phyloP scores from a whole-genome alignment of 495 filamentous ascomycete species.

The Chaetomium fimeti region DNA sequence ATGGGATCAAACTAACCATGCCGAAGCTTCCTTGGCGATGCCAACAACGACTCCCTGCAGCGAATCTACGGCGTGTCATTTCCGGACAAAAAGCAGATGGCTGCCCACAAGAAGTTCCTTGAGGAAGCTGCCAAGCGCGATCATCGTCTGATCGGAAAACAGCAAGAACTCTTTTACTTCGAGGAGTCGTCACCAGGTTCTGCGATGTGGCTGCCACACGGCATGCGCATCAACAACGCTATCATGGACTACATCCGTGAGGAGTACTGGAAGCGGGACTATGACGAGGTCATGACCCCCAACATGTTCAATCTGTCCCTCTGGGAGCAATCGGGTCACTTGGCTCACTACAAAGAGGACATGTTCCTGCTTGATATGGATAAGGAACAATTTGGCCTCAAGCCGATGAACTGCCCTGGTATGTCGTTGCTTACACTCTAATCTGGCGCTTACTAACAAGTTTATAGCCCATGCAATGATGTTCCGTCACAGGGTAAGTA shows the following conservation, averaged over 20 bases:
- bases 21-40: conserved; percentile 75
- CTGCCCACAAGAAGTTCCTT: conserved; percentile 85
- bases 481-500: conserved; percentile 35
- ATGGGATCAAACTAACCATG: conserved; percentile 5
- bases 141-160: conserved; percentile 83
- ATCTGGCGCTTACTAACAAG: conserved; percentile 46
- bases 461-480: conserved; percentile 36
- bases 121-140: conserved; percentile 96
- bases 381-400: conserved; percentile 81
- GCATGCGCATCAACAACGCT: conserved; percentile 87
- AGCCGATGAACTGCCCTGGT: conserved; percentile 98
- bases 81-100: conserved; percentile 92
- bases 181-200: conserved; percentile 86
- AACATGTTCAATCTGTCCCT: conserved; percentile 92
- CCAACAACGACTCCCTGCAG: conserved; percentile 88
- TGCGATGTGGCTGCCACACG: conserved; percentile 91
- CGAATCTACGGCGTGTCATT: conserved; percentile 96
- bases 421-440: conserved; percentile 51
- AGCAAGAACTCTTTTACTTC: conserved; percentile 97
- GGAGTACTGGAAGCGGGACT: conserved; percentile 90
- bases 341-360: conserved; percentile 92
- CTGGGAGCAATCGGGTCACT: conserved; percentile 94
- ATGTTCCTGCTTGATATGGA: conserved; percentile 94
- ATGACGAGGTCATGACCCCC: conserved; percentile 91
- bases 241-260: conserved; percentile 73